Evolutionary conservation across 2,329 filamentous ascomycete species (phyloP).

Genomic region (Botryotinia narcissicola): DNA sequence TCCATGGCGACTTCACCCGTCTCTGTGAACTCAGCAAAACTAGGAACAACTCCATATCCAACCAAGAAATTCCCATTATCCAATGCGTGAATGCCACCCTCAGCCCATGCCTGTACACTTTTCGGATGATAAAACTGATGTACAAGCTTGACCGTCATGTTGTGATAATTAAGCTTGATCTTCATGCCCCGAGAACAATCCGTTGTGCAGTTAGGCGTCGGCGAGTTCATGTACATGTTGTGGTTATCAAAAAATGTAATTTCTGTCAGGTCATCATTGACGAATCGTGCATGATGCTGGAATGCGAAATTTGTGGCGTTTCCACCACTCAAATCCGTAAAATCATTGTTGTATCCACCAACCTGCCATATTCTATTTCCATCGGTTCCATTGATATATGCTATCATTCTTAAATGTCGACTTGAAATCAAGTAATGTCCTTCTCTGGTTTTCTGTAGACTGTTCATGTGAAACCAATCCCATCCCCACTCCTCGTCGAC

Average conservation of each 20-base stretch:
- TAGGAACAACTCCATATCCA: constrained; percentile 50
- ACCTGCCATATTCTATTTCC: neutral
- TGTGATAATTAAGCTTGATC: constrained; percentile 41
- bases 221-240: constrained; percentile 28
- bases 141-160: constrained; percentile 45
- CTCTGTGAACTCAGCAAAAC: constrained; percentile 47
- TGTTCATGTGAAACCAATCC: constrained; percentile 39
- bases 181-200: constrained; percentile 38
- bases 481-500: constrained; percentile 26
- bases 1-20: constrained; percentile 44
- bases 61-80: constrained; percentile 48
- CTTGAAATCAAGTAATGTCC: neutral
- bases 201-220: constrained; percentile 4
- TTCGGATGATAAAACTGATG: constrained; percentile 42
- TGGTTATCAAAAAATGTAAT: constrained; percentile 37
- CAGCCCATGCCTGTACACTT: constrained; percentile 43
- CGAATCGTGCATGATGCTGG: constrained; percentile 42
- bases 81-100: constrained; percentile 46
- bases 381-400: neutral
- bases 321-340: neutral
- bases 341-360: neutral
- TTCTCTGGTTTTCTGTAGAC: constrained; percentile 27
- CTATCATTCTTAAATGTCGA: neutral
- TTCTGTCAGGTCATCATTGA: constrained; percentile 36
- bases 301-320: neutral